Evolutionary conservation across 192 early-diverging fungal species (phyloP), one percentile per base, ranked within the genome.

Genomic region (Radiomyces spectabilis): DNA sequence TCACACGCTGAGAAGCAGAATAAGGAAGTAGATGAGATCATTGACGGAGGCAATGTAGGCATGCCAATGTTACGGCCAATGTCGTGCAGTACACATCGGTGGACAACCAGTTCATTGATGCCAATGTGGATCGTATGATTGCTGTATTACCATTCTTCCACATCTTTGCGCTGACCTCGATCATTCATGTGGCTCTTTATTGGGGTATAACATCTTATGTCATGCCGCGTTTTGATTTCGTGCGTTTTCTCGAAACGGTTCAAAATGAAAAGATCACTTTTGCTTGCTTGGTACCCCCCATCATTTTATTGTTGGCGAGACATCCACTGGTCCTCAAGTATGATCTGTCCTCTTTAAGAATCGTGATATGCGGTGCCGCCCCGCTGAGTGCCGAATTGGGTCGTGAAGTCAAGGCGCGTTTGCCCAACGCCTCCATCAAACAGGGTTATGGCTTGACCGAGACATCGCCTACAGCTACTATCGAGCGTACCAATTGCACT

Each of bases 281-380:
- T 37, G 85, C 90, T 6, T 85, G 85, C 59, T 79, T 98, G 41
- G 90, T 95, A 34, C 73, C 89, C 24, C 88, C 88, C 35, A 82
- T 91, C 55, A 57, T 79, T n/a, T 18, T 91, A 8, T 62, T 71
- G 33, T 62, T 92, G 27, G 74, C 78, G 26, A 88, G 87, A 51
- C 61, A 74, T n/a, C 82, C 85, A 5, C 47, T 83, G 32, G 75
- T 84, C 4, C 69, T 74, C 15, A 74, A 83, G 7, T 89, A 76
- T 57, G 71, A 86, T 48, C 55, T 92, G 26, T 65, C 73, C 9
- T 69, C 64, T 24, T 51, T 91, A 4, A 50, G 65, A 41, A 48
- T 56, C 8, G 40, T 83, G 37, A 65, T 82, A 41, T 75, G 59
- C 9, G 85, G 83, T 10, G 88, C 87, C 8, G 88, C 88, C 2